Evolutionary conservation across 73 alveolate genomes (phyloP).

Genomic region (Symbiodinium natans): DNA sequence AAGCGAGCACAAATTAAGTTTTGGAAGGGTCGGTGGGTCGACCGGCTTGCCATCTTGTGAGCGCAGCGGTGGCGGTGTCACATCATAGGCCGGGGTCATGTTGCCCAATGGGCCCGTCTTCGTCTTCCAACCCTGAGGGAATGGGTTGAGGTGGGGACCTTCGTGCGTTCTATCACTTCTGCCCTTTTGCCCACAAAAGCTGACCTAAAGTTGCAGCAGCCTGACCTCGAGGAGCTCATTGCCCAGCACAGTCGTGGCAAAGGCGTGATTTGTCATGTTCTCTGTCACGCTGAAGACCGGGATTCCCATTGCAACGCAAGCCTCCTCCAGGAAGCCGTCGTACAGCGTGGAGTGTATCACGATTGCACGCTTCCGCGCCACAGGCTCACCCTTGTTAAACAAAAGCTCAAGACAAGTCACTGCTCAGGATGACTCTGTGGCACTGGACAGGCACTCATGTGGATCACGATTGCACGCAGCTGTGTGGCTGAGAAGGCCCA

Average conservation of each 20-base stretch:
- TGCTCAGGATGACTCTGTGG: no score
- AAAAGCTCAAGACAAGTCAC: no score
- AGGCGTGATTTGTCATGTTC: background rate
- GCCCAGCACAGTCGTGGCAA: background rate
- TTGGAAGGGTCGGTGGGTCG: no score
- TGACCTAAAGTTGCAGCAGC: background rate
- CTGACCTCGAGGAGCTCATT: background rate
- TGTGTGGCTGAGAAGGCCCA: no score
- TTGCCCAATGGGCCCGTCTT: background rate
- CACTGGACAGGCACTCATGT: no score
- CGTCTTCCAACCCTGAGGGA: background rate
- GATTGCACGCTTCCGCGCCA: background rate
- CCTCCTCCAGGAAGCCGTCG: slow-evolving; percentile 21
- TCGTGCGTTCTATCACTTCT: background rate
- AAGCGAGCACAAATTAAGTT: background rate
- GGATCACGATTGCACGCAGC: no score
- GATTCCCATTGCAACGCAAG: background rate
- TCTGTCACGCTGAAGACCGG: background rate
- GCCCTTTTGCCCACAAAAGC: background rate
- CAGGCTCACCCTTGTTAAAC: no score
- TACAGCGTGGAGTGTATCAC: slow-evolving; percentile 17
- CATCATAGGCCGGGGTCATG: background rate
- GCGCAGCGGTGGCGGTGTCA: background rate
- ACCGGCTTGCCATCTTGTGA: background rate
- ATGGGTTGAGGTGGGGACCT: background rate